These are phyloP conservation scores for Cystobasidium tubakii DNA, from an alignment of 768 basidiomycete species.

Conservation along the genomic window DNA sequence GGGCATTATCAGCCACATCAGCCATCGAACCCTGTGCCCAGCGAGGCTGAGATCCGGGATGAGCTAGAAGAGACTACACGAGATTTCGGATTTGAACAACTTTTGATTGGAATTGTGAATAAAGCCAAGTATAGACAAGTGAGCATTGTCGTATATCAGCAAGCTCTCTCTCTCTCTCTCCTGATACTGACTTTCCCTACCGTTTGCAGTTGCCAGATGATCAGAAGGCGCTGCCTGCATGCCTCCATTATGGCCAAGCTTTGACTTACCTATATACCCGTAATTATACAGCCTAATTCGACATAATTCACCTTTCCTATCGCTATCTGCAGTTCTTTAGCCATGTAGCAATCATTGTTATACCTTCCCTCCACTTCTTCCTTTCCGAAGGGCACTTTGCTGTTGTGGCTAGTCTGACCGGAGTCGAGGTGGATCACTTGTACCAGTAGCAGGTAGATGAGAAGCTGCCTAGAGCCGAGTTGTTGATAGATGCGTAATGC, in stretches of 20 bases:
- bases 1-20: background rate
- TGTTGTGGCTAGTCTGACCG: too few species aligned
- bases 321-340: too few species aligned
- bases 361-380: too few species aligned
- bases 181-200: background rate
- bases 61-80: background rate
- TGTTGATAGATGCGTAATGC: too few species aligned
- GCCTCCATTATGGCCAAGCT: constrained; percentile 1
- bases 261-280: background rate
- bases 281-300: background rate
- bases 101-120: background rate
- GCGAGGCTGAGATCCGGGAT: background rate
- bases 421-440: too few species aligned
- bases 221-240: background rate
- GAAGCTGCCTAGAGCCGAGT: too few species aligned
- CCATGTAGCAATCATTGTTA: too few species aligned
- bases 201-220: background rate
- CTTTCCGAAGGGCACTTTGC: too few species aligned
- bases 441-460: too few species aligned
- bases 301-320: too few species aligned
- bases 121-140: constrained; percentile 13
- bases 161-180: background rate
- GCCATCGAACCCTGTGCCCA: background rate
- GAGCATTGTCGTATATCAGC: too few species aligned
- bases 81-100: constrained; percentile 4